A percentile compares a stretch with the other conserved stretches of the same genome.
Conservation (phyloP, 169 alveolate species). For the Cryptosporidium sp. region DNA sequence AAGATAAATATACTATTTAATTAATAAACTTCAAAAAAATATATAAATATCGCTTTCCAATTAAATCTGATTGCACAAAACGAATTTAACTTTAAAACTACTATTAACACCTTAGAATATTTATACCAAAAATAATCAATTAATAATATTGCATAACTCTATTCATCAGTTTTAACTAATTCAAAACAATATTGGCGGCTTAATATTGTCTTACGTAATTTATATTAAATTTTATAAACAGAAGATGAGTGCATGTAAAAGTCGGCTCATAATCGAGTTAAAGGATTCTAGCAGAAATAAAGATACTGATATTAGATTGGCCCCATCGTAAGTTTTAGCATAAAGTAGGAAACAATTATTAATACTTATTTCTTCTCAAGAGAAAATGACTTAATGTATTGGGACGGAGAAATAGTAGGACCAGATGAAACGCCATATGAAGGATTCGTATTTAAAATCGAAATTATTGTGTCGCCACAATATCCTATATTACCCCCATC, state of each 20-base stretch:
- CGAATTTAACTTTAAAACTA: too few relatives aligned
- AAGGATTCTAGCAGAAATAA: conserved; percentile 26
- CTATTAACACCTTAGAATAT: too few relatives aligned
- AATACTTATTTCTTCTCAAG: conserved; percentile 48
- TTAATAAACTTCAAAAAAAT: too few relatives aligned
- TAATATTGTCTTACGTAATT: not conserved
- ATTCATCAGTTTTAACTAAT: not conserved
- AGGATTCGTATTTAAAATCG: conserved; percentile 90
- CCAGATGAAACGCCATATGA: conserved; percentile 94
- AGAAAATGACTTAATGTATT: conserved; percentile 84
- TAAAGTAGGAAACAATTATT: not conserved
- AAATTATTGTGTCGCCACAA: conserved; percentile 88
- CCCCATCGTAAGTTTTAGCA: conserved; percentile 34
- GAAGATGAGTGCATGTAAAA: conserved; percentile 64
- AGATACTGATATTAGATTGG: conserved; percentile 37
- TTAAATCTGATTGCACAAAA: not conserved
- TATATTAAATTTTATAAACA: not conserved
- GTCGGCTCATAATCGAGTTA: conserved; percentile 41
- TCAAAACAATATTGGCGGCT: not conserved
- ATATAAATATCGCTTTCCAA: not conserved
- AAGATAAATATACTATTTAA: not conserved
- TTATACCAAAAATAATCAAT: not conserved
- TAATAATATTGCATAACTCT: not conserved
- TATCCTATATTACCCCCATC: conserved; percentile 96
- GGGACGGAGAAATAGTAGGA: conserved; percentile 92